Evolutionary conservation across 352 stramenopile species (phyloP).

Genomic region (Pythium brachiatum): DNA sequence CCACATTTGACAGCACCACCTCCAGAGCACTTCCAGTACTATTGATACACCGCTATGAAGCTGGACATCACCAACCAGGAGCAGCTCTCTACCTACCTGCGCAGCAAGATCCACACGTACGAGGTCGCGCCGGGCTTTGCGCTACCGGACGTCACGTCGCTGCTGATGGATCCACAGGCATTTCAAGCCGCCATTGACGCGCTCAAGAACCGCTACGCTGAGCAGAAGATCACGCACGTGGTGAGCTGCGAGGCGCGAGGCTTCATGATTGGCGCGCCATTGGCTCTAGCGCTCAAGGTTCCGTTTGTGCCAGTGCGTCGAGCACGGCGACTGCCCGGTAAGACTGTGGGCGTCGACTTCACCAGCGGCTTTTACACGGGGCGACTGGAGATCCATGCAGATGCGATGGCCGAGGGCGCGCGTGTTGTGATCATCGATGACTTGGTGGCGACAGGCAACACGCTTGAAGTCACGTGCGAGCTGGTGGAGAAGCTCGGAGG

Average conservation of each 20-base stretch:
- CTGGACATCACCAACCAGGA: slow-evolving; percentile 48
- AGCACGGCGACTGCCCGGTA: slow-evolving; percentile 56
- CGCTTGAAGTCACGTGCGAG: slow-evolving; percentile 77
- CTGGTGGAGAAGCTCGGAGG: slow-evolving; percentile 66
- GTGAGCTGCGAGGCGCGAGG: slow-evolving; percentile 76
- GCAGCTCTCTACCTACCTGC: slow-evolving; percentile 57
- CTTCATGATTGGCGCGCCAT: slow-evolving; percentile 78
- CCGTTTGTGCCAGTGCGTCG: slow-evolving; percentile 75
- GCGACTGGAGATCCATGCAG: slow-evolving; percentile 78
- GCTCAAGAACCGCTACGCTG: slow-evolving; percentile 55
- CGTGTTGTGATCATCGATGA: slow-evolving; percentile 82
- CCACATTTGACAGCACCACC: too few species aligned
- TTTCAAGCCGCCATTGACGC: slow-evolving; percentile 77
- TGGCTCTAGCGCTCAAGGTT: slow-evolving; percentile 64
- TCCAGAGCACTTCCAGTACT: too few species aligned
- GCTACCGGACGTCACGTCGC: slow-evolving; percentile 72
- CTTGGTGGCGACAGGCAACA: slow-evolving; percentile 79
- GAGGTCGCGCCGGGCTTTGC: slow-evolving; percentile 51
- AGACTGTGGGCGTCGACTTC: slow-evolving; percentile 81
- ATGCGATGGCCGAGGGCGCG: slow-evolving; percentile 63
- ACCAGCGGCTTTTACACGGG: slow-evolving; percentile 69
- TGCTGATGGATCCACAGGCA: slow-evolving; percentile 63
- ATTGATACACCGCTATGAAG: too few species aligned
- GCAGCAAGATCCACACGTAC: slow-evolving; percentile 65
- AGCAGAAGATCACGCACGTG: slow-evolving; percentile 68